A percentile compares a stretch with the other conserved stretches of the same genome.
These are phyloP conservation scores for Letharia columbiana DNA, from an alignment of 495 filamentous ascomycete genomes.

Conservation along the genomic window DNA sequence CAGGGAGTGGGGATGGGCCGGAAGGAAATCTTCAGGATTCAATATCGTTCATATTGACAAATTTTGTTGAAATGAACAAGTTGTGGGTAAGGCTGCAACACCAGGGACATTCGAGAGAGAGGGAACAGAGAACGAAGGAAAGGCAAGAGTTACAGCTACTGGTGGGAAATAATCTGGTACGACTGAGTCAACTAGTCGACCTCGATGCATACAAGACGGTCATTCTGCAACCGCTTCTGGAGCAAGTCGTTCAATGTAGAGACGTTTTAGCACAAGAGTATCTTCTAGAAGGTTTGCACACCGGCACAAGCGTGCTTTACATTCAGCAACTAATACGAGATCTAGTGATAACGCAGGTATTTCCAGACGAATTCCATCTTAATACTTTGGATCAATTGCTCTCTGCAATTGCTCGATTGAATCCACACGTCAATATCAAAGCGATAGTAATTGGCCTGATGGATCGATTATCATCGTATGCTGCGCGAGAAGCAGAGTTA, in stretches of 20 bases:
- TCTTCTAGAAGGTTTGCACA: constrained; percentile 64
- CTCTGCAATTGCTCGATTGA: constrained; percentile 79
- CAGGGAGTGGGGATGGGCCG: constrained; percentile 74
- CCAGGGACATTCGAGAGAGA: constrained; percentile 90
- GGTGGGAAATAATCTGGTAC: constrained; percentile 90
- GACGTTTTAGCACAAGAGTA: constrained; percentile 98
- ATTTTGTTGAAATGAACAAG: constrained; percentile 99
- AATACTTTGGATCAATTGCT: constrained; percentile 93
- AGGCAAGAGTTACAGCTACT: constrained; percentile 89
- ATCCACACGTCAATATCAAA: constrained; percentile 94
- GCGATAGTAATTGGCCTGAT: constrained; percentile 96
- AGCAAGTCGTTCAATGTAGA: constrained; percentile 95
- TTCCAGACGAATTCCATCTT: constrained; percentile 96
- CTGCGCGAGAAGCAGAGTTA: constrained; percentile 76
- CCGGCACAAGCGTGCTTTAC: neutral
- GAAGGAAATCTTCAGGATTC: constrained; percentile 96
- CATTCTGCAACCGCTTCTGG: constrained; percentile 79
- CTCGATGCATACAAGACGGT: constrained; percentile 85
- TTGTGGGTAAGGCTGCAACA: constrained; percentile 96
- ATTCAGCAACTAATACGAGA: constrained; percentile 24
- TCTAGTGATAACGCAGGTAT: constrained; percentile 92
- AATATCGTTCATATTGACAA: constrained; percentile 93
- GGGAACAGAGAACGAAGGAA: constrained; percentile 88
- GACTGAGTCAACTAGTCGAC: constrained; percentile 92
- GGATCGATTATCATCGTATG: constrained; percentile 90